Base-by-base conservation (phyloP, 495 filamentous ascomycete species). In the Aspergillus carlsbadensis region DNA sequence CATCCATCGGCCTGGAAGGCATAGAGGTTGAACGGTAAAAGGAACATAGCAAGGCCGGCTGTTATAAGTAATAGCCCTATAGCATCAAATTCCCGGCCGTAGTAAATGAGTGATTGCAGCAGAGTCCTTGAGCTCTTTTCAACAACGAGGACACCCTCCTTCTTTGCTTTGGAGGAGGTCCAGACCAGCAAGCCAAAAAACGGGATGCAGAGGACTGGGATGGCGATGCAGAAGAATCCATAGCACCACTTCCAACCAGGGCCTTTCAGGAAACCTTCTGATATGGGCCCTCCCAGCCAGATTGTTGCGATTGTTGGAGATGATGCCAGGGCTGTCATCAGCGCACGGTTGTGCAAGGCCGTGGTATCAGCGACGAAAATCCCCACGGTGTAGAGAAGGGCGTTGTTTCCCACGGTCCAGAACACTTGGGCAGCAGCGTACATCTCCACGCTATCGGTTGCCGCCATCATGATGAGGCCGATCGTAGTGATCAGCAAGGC, bases 341-440 rank as follows among this genome's bases (percentile, higher is more conserved):
- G 56, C 17, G 69, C 75, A 68, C 84, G 73, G 69, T 86, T 84
- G 39, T 73, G 75, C 43, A 87, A 69, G 11, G 70, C 66, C 0
- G 84, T 82, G 7, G 80, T 82, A 61, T 87, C 84, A 58, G 84
- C 81, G 47, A 82, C 72, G 69, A 87, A 82, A 62, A 85, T 67
- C 35, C 70, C 67, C 7, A 83, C 67, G 17, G 73, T 65, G 69
- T 84, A 85, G 18, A 61, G 68, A 29, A 85, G 61, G 37, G 80
- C 82, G 55, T 78, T 82, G 63, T 80, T 60, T 8, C 80, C 81
- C 17, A 79, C 70, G 11, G 17, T 18, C 10, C 14, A 6, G 41
- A 35, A 42, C 39, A 79, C 70, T 64, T 75, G 57, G 7, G 70
- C 76, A 0, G 75, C 72, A 5, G 73, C 69, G 52, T 76, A 79